phyloP scores from a whole-genome alignment of 164 flowering plant species.

The Vitis riparia region DNA sequence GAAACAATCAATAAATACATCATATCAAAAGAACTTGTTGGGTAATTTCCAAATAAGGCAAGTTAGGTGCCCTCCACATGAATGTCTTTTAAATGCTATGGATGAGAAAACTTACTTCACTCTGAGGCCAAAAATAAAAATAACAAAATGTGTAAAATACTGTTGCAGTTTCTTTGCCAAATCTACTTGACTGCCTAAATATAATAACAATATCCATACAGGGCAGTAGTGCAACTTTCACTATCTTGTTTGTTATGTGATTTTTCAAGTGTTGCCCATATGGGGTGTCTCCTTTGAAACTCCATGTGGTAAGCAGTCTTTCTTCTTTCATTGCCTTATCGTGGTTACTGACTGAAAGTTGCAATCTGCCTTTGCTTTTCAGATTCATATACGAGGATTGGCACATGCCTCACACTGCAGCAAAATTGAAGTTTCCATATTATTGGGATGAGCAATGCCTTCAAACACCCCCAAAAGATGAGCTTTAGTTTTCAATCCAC shows the following conservation, averaged over 20 bases:
- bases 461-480: constrained; percentile 60
- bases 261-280: too few relatives aligned
- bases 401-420: constrained; percentile 90
- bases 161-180: too few relatives aligned
- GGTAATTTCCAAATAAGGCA: too few relatives aligned
- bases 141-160: too few relatives aligned
- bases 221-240: background rate
- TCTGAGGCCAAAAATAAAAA: too few relatives aligned
- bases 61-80: background rate
- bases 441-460: constrained; percentile 84
- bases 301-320: background rate
- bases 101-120: too few relatives aligned
- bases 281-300: too few relatives aligned
- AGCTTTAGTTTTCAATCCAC: constrained; percentile 41
- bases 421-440: constrained; percentile 78
- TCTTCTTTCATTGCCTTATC: background rate
- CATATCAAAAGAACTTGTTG: too few relatives aligned
- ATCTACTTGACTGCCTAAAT: too few relatives aligned
- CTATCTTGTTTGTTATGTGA: background rate
- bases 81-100: too few relatives aligned
- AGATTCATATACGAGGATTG: constrained; percentile 87
- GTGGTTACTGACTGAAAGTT: background rate
- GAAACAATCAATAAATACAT: too few relatives aligned
- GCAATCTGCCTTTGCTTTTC: constrained; percentile 16
- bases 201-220: too few relatives aligned